Base-by-base conservation (phyloP, 306 rosid genomes). In the Vachellia pachyceras region DNA sequence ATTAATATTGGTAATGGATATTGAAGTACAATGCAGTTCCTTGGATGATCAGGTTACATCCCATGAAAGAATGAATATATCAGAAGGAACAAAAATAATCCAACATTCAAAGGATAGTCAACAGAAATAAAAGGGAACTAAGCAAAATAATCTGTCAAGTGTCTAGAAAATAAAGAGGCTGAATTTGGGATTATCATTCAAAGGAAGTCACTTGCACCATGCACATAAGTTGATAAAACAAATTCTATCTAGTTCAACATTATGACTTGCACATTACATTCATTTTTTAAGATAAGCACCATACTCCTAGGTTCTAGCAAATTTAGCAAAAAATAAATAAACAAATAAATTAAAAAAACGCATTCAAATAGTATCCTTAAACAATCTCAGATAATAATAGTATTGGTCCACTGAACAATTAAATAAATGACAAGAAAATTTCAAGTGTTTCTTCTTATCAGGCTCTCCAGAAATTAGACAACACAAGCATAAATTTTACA, bases 21-120 rank as follows among this genome's bases (percentile, higher is more conserved):
- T 54, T 5, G 12, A n/a, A 54, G 61, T 54, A 54, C 6, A 57
- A 57, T 20, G 35, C 14, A 57, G 2, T 57, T 9, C 33, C 12
- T 54, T 8, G 12, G 12, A 54, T 18, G 63, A 82, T 17, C 65
- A 60, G 47, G 35, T 7, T 6, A 10, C 58, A 47, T 45, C 77
- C 33, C 63, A 63, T 18, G 75, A 40, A 22, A 55, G 61, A 72
- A 64, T 14, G 33, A 7, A 50, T 54, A 72, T 7, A 61, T 39
- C 35, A 14, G 36, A 17, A 70, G 12, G 64, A 46, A 68, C 20
- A 0, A 36, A 29, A 42, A n/a, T 4, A n/a, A 40, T 17, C 5
- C 17, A 47, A 72, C 29, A 42, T 82, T 72, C 71, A 64, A 33
- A 41, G n/a, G 52, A 73, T n/a, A 47, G 72, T 67, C 14, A 40